A percentile compares a stretch with the other conserved stretches of the same genome.
Evolutionary conservation across 805 yeast genomes (phyloP).

Genomic region (Saturnispora sanitii): DNA sequence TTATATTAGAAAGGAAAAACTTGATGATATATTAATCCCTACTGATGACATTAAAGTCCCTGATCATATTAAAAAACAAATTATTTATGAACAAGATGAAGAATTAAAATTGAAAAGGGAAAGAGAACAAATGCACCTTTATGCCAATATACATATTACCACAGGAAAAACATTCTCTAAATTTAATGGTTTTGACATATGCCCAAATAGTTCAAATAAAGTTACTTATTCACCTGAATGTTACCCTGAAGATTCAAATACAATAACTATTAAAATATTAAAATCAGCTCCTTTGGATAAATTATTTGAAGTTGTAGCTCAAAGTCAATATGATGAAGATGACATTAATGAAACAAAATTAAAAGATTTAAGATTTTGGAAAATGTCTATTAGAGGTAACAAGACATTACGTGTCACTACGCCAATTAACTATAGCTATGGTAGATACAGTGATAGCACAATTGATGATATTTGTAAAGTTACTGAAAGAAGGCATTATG

Average conservation of each 20-base stretch:
- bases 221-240: slow-evolving; percentile 40
- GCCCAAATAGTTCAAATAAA: slow-evolving; percentile 44
- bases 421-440: slow-evolving; percentile 25
- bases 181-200: slow-evolving; percentile 68
- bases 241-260: slow-evolving; percentile 38
- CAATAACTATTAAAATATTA: slow-evolving; percentile 41
- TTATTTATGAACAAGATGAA: slow-evolving; percentile 53
- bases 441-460: slow-evolving; percentile 25
- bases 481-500: slow-evolving; percentile 26
- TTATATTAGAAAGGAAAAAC: slow-evolving; percentile 59
- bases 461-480: slow-evolving; percentile 44
- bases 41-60: slow-evolving; percentile 53
- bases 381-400: slow-evolving; percentile 58
- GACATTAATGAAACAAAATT: slow-evolving; percentile 16
- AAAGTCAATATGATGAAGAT: slow-evolving; percentile 28
- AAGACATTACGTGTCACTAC: slow-evolving; percentile 56
- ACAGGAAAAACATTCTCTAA: slow-evolving; percentile 43
- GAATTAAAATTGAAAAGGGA: slow-evolving; percentile 45
- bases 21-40: slow-evolving; percentile 49
- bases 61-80: slow-evolving; percentile 51
- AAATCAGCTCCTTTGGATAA: slow-evolving; percentile 46
- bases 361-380: slow-evolving; percentile 45
- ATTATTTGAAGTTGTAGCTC: slow-evolving; percentile 41
- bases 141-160: slow-evolving; percentile 47
- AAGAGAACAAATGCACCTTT: slow-evolving; percentile 62